A percentile compares a stretch with the other conserved stretches of the same genome.
These are phyloP conservation scores for Meripilus lineatus DNA, from an alignment of 1,284 basidiomycete species.

Conservation along the genomic window DNA sequence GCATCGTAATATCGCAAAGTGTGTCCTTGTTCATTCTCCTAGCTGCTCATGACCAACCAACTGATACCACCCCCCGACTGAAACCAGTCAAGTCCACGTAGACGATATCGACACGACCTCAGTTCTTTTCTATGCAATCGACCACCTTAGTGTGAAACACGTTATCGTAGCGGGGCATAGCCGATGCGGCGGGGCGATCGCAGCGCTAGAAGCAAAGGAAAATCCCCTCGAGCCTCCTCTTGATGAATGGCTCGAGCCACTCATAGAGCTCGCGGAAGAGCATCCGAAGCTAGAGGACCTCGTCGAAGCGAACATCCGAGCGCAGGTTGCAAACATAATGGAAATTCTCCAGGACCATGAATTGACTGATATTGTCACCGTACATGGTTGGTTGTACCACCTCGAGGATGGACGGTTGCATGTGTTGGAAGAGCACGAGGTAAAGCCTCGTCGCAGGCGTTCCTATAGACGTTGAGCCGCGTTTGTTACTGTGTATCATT, in stretches of 20 bases:
- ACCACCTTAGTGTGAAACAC: constrained; percentile 27
- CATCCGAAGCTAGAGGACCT: constrained; percentile 28
- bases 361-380: constrained; percentile 54
- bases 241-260: constrained; percentile 64
- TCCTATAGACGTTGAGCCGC: too few species aligned
- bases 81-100: background rate
- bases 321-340: constrained; percentile 69
- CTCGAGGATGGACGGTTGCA: too few species aligned
- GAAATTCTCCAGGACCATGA: constrained; percentile 56
- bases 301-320: constrained; percentile 70
- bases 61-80: too few species aligned
- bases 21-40: background rate
- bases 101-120: background rate
- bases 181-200: constrained; percentile 28
- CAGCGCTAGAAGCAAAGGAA: background rate
- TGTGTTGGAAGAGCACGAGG: too few species aligned
- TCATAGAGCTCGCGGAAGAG: constrained; percentile 47
- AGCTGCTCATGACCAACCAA: background rate
- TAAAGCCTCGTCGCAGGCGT: too few species aligned
- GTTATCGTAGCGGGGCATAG: constrained; percentile 34
- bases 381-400: constrained; percentile 84
- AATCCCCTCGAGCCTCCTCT: constrained; percentile 45
- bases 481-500: too few species aligned
- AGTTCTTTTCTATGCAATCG: background rate
- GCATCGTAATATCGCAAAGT: constrained; percentile 53